Base-by-base conservation (phyloP, 805 yeast genomes). In the Lachancea dasiensis region DNA sequence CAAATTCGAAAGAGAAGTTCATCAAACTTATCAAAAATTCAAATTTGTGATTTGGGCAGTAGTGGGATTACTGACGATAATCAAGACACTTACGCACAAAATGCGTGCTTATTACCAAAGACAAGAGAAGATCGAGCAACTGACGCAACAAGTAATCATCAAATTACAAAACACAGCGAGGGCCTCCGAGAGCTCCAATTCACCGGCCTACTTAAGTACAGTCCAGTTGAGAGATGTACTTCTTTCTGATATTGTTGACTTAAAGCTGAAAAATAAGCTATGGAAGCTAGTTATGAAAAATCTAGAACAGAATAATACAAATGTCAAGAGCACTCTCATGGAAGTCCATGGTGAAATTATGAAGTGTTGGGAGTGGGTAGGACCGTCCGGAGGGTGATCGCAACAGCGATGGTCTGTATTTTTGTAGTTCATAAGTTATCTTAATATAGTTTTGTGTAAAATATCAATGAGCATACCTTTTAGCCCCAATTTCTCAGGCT, bases 321-420 rank as follows among this genome's bases (percentile, higher is more conserved):
- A 80, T 50, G 75, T 87, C 9, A 72, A 78, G 41, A 66, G 71
- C 13, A 69, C 75, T 26, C 69, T 80, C 39, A 61, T 75, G 39
- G 97, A 87, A 55, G 70, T 79, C 20, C 83, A 81, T 51, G 96
- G 97, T 13, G 96, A 87, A 48, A 83, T 87, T 43, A 76, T 83
- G 71, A 77, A 78, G 53, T 85, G 85, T 24, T 84, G 95, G 86
- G 86, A 86, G 54, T 87, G 95, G 95, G 70, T 79, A 25, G 76
- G 79, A 7, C 60, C 60, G 2, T 10, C 48, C 5, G 45, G 60
- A n/a, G 38, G 36, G 20, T 26, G 16, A 16, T 26, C 6, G 8
- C 10, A 28, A 22, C 9, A 17, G 21, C 22, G 10, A n/a, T 6
- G 10, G 4, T 17, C 9, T 4, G 7, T 10, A 22, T 6, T 6